Percentiles rank a stretch among this genome's conserved stretches.
Conservation (phyloP, 1,284 basidiomycete genomes). For the Ustilago vetiveriae region DNA sequence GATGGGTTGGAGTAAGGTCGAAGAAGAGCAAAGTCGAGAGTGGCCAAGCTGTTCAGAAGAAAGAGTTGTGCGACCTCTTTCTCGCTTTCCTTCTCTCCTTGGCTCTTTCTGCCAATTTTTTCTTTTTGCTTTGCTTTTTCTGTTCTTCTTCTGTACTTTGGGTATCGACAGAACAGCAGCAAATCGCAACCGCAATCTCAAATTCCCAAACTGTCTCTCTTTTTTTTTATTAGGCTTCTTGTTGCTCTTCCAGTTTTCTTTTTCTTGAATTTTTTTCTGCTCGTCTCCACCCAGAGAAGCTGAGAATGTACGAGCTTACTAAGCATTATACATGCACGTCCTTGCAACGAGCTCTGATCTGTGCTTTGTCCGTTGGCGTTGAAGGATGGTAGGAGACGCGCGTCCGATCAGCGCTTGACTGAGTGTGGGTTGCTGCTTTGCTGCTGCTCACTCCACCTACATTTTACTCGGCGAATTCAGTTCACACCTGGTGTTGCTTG, state of each 20-base stretch:
- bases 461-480: not conserved
- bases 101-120: not conserved
- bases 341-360: conserved; percentile 15
- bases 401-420: conserved; percentile 36
- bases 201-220: not conserved
- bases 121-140: not conserved
- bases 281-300: conserved; percentile 20
- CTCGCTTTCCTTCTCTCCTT: not conserved
- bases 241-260: not conserved
- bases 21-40: no score
- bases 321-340: not conserved
- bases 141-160: not conserved
- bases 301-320: no score
- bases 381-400: conserved; percentile 31
- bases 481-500: conserved; percentile 31
- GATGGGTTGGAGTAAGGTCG: no score
- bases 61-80: not conserved
- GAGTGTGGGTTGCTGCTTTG: no score
- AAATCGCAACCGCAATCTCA: not conserved
- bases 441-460: conserved; percentile 37
- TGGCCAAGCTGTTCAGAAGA: no score
- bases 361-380: no score
- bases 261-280: conserved; percentile 8
- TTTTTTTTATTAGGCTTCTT: not conserved
- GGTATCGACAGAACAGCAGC: no score